phyloP scores from a whole-genome alignment of 768 basidiomycete species.

The Kwoniella botswanensis region DNA sequence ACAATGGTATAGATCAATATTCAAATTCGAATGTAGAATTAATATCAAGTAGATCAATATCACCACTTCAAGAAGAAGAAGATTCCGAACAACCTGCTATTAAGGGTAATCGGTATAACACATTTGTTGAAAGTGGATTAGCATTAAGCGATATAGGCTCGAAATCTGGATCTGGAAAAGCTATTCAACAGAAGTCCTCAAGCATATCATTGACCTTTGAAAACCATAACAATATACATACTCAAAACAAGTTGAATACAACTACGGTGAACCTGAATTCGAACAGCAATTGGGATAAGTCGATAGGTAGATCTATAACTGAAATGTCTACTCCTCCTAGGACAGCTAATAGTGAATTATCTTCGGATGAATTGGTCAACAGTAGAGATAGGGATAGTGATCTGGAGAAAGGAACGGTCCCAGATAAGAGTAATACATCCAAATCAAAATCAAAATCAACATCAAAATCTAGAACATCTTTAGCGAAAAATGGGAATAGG shows the following conservation, averaged over 20 bases:
- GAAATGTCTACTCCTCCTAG: slow-evolving; percentile 26
- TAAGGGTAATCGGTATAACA: neutral
- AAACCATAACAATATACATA: neutral
- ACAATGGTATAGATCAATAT: neutral
- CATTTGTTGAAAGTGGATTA: neutral
- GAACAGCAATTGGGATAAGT: slow-evolving; percentile 8
- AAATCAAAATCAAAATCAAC: slow-evolving; percentile 9
- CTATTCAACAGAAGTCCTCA: neutral
- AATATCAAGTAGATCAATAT: slow-evolving; percentile 8
- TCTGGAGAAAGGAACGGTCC: slow-evolving; percentile 5
- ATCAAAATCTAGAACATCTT: slow-evolving; percentile 5
- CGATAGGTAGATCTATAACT: slow-evolving; percentile 20
- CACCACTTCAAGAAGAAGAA: slow-evolving; percentile 1
- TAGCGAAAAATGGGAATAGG: neutral
- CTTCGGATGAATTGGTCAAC: slow-evolving; percentile 34
- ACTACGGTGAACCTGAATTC: too few species aligned
- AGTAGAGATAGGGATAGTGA: slow-evolving; percentile 9
- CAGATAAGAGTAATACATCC: neutral
- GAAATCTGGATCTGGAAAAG: neutral
- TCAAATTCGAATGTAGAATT: slow-evolving; percentile 2
- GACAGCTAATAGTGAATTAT: slow-evolving; percentile 21
- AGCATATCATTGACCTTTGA: neutral
- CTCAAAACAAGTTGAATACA: neutral
- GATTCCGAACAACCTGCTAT: neutral
- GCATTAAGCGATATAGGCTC: neutral